These are phyloP conservation scores for Vaccinium macrocarpon DNA, from an alignment of 148 eudicot genomes.

Conservation along the genomic window DNA sequence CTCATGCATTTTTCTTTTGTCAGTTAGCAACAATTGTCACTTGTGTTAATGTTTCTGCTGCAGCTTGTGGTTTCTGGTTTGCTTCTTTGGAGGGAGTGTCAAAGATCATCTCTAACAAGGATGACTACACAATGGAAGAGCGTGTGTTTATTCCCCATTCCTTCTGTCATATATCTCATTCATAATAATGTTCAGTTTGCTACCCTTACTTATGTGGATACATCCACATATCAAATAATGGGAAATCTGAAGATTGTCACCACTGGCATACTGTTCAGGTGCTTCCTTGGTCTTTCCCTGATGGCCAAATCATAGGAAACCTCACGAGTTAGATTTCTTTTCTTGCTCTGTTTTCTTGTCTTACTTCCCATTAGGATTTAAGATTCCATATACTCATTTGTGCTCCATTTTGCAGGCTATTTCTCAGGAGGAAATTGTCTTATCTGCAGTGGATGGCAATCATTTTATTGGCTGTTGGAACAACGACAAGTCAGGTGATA, in stretches of 20 bases:
- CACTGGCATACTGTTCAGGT: slow-evolving; percentile 94
- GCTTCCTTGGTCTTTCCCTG: slow-evolving; percentile 15
- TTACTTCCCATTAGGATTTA: not conserved
- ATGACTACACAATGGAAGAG: slow-evolving; percentile 94
- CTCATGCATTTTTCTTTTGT: not conserved
- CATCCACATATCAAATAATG: slow-evolving; percentile 97
- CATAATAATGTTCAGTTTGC: slow-evolving; percentile 99
- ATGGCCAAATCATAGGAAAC: not conserved
- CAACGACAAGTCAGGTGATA: slow-evolving; percentile 95
- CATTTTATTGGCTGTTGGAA: slow-evolving; percentile 83
- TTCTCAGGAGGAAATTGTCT: slow-evolving; percentile 76
- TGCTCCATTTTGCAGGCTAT: slow-evolving; percentile 46
- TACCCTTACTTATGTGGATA: slow-evolving; percentile 88
- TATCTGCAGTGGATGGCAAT: slow-evolving; percentile 97
- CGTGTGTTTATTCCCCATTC: slow-evolving; percentile 79
- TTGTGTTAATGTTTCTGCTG: slow-evolving; percentile 3
- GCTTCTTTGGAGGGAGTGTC: slow-evolving; percentile 73
- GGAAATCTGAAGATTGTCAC: slow-evolving; percentile 95
- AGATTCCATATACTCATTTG: not conserved
- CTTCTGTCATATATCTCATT: slow-evolving; percentile 83
- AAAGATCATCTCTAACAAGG: slow-evolving; percentile 59
- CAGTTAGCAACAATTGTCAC: not conserved
- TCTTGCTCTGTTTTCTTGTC: not conserved
- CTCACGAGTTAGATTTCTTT: not conserved
- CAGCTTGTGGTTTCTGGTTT: slow-evolving; percentile 74